Evolutionary conservation across 176 grass and related monocot genomes (phyloP), one percentile per base, ranked within the genome.

Genomic region (Oryza meyeriana): DNA sequence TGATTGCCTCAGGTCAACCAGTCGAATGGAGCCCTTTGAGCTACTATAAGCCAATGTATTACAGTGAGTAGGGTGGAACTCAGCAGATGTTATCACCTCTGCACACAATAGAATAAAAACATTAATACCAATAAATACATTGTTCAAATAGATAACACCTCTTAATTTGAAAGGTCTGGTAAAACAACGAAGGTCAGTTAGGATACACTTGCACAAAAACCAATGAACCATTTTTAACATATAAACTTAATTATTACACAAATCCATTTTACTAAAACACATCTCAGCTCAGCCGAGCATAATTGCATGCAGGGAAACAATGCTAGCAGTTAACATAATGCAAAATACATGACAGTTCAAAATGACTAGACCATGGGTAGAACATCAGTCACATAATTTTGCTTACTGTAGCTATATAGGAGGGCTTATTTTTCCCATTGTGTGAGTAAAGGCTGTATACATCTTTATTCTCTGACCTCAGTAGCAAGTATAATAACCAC

Each of bases 61-160:
- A 71, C 94, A 97, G 26, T 97, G 86, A 40, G 80, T 86, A 78
- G 94, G 94, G 82, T 97, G 94, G 69, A 97, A 97, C 58, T 94
- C 94, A 72, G 91, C 89, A n/a, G 91, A 97, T 81, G 94, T 97
- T 87, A 97, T 94, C 75, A 97, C 94, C 94, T 97, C 94, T 97
- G 80, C 69, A 82, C 29, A 77, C 79, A 10, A 85, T 44, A 91
- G 45, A 82, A 87, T 65, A 74, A 81, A 84, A 84, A 69, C 20
- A 38, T 81, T 48, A 77, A 61, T 67, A 71, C 24, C 73, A 84
- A 76, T 77, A 88, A 40, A 36, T 42, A 41, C 50, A 70, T 47
- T 63, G 61, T 32, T 4, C 32, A 81, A 61, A 72, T 32, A 80
- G 12, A 77, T 78, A 59, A 12, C 67, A 83, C 65, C 22, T 74